phyloP scores from a whole-genome alignment of 441 rosid genomes.

The Gossypium trilobum region DNA sequence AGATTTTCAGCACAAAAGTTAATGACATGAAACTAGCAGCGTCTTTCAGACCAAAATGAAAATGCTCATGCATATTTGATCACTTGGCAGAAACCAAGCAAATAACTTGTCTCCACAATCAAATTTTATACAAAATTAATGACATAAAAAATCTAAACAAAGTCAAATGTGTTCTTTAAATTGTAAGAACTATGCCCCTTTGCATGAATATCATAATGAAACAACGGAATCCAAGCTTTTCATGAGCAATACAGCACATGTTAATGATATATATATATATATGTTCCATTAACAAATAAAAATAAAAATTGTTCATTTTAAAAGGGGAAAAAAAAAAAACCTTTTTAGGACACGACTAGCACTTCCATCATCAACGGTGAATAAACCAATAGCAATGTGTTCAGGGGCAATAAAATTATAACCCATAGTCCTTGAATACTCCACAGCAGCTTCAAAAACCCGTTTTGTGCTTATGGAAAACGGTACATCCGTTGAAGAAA shows the following conservation, averaged over 20 bases:
- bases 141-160: neutral
- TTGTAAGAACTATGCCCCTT: neutral
- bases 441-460: constrained; percentile 88
- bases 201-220: neutral
- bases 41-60: neutral
- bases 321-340: constrained; percentile 20
- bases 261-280: neutral
- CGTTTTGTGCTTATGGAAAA: constrained; percentile 66
- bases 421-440: constrained; percentile 72
- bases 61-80: neutral
- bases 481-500: constrained; percentile 50
- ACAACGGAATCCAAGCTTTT: neutral
- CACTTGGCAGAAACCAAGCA: neutral
- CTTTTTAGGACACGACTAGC: constrained; percentile 66
- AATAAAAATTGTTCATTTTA: neutral
- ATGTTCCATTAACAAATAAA: neutral
- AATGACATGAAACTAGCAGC: constrained; percentile 3
- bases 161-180: neutral
- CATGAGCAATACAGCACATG: neutral
- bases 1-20: constrained; percentile 7
- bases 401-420: constrained; percentile 76
- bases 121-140: neutral
- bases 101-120: neutral
- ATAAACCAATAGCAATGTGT: constrained; percentile 71
- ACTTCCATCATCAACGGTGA: constrained; percentile 86